phyloP scores from a whole-genome alignment of 768 basidiomycete species.

The Lactarius pseudohatsudake region DNA sequence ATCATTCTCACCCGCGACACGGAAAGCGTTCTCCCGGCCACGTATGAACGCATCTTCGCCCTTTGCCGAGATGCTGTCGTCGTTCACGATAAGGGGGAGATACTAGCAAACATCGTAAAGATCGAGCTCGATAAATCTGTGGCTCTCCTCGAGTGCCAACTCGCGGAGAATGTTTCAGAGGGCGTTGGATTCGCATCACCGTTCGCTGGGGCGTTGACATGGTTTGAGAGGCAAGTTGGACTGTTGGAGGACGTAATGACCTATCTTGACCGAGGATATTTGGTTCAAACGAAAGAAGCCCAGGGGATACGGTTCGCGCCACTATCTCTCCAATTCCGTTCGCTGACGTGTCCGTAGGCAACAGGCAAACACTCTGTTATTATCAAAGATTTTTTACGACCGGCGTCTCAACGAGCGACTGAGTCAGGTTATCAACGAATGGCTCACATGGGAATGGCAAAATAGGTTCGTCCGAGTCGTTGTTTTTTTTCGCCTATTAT shows the following conservation, averaged over 20 bases:
- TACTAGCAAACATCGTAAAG: slow-evolving; percentile 56
- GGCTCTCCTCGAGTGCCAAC: slow-evolving; percentile 40
- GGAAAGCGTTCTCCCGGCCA: slow-evolving; percentile 41
- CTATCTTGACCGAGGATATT: slow-evolving; percentile 10
- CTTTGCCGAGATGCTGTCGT: slow-evolving; percentile 58
- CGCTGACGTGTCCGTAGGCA: slow-evolving; percentile 16
- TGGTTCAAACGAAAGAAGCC: slow-evolving; percentile 39
- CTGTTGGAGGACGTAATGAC: slow-evolving; percentile 27
- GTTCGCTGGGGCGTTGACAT: slow-evolving; percentile 57
- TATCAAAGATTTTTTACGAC: slow-evolving; percentile 20
- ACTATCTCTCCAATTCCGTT: not conserved
- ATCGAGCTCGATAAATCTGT: slow-evolving; percentile 61
- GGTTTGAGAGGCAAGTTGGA: slow-evolving; percentile 67
- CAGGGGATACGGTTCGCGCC: slow-evolving; percentile 33
- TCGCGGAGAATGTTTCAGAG: slow-evolving; percentile 34
- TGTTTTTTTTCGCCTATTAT: not conserved
- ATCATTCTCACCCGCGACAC: slow-evolving; percentile 37
- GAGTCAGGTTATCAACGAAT: slow-evolving; percentile 15
- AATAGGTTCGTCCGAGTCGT: slow-evolving; percentile 18
- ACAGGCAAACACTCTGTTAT: slow-evolving; percentile 17
- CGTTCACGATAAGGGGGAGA: slow-evolving; percentile 52
- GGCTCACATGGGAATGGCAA: slow-evolving; percentile 27
- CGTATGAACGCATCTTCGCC: slow-evolving; percentile 56
- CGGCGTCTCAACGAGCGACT: slow-evolving; percentile 3
- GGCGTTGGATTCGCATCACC: slow-evolving; percentile 55